phyloP scores from a whole-genome alignment of 768 basidiomycete genomes.

The Lactifluus rugatus region DNA sequence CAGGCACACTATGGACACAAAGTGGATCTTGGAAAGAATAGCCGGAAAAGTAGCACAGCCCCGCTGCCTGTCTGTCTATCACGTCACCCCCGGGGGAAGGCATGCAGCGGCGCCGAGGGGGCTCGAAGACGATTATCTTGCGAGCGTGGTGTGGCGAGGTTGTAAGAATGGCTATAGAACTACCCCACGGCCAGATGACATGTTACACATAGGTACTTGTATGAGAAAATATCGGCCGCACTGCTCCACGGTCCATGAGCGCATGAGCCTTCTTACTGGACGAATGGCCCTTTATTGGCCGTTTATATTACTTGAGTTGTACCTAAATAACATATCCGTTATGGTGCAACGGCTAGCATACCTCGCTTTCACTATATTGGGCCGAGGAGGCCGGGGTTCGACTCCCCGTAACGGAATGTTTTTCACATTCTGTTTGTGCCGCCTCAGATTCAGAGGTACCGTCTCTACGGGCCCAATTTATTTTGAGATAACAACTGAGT shows the following conservation, averaged over 20 bases:
- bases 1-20: neutral
- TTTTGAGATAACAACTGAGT: too few species aligned
- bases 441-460: neutral
- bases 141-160: neutral
- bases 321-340: neutral
- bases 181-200: neutral
- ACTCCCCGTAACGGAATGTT: conserved; percentile 15
- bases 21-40: conserved; percentile 2
- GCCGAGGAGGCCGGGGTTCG: conserved; percentile 18
- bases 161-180: neutral
- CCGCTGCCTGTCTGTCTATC: neutral
- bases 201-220: neutral
- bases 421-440: neutral
- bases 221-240: neutral
- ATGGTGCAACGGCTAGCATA: conserved; percentile 19
- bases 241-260: too few species aligned
- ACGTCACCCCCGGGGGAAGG: neutral
- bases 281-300: too few species aligned
- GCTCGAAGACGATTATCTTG: neutral
- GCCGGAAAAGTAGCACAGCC: neutral
- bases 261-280: too few species aligned
- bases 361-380: conserved; percentile 14
- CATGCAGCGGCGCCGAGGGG: neutral
- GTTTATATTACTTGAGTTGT: too few species aligned
- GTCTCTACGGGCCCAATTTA: too few species aligned